Evolutionary conservation across 176 grass and related monocot genomes (phyloP), one percentile per base, ranked within the genome.

Genomic region (Neostapfia colusana): DNA sequence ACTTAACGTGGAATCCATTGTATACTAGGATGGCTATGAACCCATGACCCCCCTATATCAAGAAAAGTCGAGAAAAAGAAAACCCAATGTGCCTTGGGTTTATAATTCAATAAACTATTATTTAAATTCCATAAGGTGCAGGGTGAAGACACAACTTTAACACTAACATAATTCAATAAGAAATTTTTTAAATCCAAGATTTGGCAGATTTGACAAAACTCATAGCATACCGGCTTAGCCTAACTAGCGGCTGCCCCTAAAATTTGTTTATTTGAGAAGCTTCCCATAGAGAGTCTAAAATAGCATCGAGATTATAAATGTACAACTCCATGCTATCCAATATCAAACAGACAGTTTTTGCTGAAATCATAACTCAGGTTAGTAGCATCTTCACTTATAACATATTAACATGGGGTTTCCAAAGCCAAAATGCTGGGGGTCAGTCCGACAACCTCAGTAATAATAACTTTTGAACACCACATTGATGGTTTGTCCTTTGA

Each of bases 281-380:
- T 72, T 64, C 68, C 20, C 20, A 66, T 53, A 38, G 0, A 44
- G 15, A 86, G 26, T 14, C 25, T 4, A 59, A 67, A 42, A 38
- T 21, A 65, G 45, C 27, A 21, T 70, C 8, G 6, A 69, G 25
- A 63, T 23, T 68, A 69, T 11, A n/a, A 18, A 60, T 6, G 45
- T 2, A 5, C 41, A 45, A 45, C 26, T 28, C 45, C 15, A 36
- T 37, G 1, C 53, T 26, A 28, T 18, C 54, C 38, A 60, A 18
- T 20, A 15, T 43, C 56, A 63, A 63, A 45, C 25, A 63, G 18
- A 71, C 35, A 62, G 6, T 25, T 71, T 81, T 34, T 25, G 75
- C 78, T 46, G 21, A 21, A 34, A 38, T 17, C 48, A 81, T 57
- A 69, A 48, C 64, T 71, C 67, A 81, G 31, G 21, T 79, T 75